A percentile compares a stretch with the other conserved stretches of the same genome.
These are phyloP conservation scores for Mortierella sp. DNA, from an alignment of 371 early-diverging fungal genomes.

Conservation along the genomic window DNA sequence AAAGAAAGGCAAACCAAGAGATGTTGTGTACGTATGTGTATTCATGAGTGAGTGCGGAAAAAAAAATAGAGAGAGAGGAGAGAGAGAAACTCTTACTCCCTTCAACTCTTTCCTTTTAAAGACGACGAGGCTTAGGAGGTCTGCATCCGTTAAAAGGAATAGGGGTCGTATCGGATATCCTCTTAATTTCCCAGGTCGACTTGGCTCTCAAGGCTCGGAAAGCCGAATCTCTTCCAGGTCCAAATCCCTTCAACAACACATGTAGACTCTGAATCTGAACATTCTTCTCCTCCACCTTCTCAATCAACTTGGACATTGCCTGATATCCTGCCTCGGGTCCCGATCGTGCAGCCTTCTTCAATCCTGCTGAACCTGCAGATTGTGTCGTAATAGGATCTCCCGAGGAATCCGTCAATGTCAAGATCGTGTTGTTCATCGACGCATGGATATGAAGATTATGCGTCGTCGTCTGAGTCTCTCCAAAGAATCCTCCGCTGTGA, in stretches of 20 bases:
- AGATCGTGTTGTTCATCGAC: constrained; percentile 89
- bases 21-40: no score
- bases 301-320: constrained; percentile 81
- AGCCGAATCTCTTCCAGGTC: constrained; percentile 92
- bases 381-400: constrained; percentile 78
- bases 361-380: constrained; percentile 87
- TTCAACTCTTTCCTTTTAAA: constrained; percentile 60
- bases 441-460: constrained; percentile 83
- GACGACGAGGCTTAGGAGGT: constrained; percentile 88
- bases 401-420: constrained; percentile 80
- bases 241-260: constrained; percentile 89
- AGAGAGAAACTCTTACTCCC: not conserved
- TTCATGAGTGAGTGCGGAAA: not conserved
- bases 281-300: constrained; percentile 72
- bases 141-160: constrained; percentile 95
- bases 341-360: constrained; percentile 89
- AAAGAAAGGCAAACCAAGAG: no score
- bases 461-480: constrained; percentile 26
- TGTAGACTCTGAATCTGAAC: constrained; percentile 75
- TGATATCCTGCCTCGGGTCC: constrained; percentile 95
- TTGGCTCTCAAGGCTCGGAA: constrained; percentile 83
- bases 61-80: not conserved
- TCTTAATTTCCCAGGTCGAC: constrained; percentile 78
- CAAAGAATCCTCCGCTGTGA: constrained; percentile 6
- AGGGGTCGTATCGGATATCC: constrained; percentile 92